Evolutionary conservation across 2,329 filamentous ascomycete genomes (phyloP), one percentile per base, ranked within the genome.

Genomic region (Epichloe typhina): DNA sequence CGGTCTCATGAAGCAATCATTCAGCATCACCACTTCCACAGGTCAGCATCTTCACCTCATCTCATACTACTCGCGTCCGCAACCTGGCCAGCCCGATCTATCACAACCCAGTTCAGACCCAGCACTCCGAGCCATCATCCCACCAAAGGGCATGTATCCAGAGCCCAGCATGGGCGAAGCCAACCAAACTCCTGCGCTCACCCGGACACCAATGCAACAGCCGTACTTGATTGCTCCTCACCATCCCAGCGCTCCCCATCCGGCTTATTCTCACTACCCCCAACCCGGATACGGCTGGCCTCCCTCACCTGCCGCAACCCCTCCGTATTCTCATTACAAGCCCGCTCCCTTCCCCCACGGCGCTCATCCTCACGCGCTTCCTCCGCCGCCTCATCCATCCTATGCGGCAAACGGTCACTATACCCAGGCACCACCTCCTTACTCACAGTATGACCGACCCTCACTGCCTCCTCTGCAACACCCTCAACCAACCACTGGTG

Each of bases 1-100:
- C 61, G 93, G 93, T 0, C 77, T 98, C 4, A 96, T 97, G 89
- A 98, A 98, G 77, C 93, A 98, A 69, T 97, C 93, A 0, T 98
- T 97, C 75, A 97, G 91, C 71, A 97, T 98, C 70, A 96, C 90
- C 21, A 97, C 93, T 1, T 88, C 86, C 1, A 83, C 77, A 38
- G 62, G 88, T 57, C 89, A 96, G 61, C 93, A 97, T 64, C 81
- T 98, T 2, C 93, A 98, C 70, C 78, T 98, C 48, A 98, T 98
- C 70, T 96, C 91, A 60, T 98, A 98, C 71, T 97, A 90, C 68
- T 86, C 89, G 3, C 80, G 90, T 51, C 86, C 87, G 31, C 82
- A 88, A 52, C 80, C 86, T 3, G 80, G 80, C 36, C 77, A 83
- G 31, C 77, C 82, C 52, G 85, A 85, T 47, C 75, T 97, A 33